Evolutionary conservation across 352 stramenopile genomes (phyloP).

Genomic region (Globisporangium cederbergense): DNA sequence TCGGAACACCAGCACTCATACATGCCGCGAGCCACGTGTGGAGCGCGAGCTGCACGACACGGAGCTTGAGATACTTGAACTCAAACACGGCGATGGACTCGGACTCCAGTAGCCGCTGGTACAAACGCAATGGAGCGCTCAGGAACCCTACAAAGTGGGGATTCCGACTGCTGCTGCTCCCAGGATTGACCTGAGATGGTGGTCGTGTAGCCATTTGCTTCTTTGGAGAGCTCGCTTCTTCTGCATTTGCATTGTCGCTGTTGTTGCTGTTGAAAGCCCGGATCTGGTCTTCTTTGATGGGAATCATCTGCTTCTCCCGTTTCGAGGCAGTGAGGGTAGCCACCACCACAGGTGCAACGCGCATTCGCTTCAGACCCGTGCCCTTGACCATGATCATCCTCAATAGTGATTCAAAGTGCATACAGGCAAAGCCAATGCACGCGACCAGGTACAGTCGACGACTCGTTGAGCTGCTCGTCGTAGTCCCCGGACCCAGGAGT

Average conservation of each 20-base stretch:
- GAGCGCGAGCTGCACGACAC: slow-evolving; percentile 1
- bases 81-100: slow-evolving; percentile 9
- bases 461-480: neutral
- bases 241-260: neutral
- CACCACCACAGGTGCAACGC: neutral
- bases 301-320: neutral
- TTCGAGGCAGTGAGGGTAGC: neutral
- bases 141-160: neutral
- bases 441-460: neutral
- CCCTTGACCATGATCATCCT: neutral
- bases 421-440: neutral
- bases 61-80: neutral
- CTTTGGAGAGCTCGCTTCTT: slow-evolving; percentile 1
- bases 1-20: neutral
- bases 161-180: neutral
- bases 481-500: neutral
- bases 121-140: neutral
- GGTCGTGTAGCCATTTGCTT: neutral
- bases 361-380: neutral
- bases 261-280: neutral
- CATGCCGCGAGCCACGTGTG: neutral
- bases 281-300: slow-evolving; percentile 1
- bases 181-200: neutral
- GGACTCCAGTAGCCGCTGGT: neutral
- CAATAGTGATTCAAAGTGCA: neutral